Evolutionary conservation across 768 basidiomycete genomes (phyloP), one percentile per base, ranked within the genome.

Genomic region (Ramaria sp.): DNA sequence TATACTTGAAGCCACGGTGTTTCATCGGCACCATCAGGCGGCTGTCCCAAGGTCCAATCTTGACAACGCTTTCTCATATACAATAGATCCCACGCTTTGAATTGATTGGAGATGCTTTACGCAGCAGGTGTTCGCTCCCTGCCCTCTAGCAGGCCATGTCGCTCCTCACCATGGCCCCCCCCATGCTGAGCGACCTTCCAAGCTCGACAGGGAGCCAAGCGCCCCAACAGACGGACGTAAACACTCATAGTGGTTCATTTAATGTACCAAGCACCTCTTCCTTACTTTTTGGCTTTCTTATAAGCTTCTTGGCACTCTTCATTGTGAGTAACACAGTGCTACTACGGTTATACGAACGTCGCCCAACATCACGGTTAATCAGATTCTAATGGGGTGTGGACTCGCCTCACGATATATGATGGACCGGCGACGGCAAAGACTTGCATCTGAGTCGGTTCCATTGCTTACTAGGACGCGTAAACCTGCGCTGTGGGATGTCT

Each of bases 131-230:
- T 19, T 22, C 51, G 20, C 33, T 52, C 37, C 33, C 34, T 37
- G 51, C 7, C 24, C 15, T 7, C 33, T 27, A 22, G n/a, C 17
- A 34, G 37, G 37, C 37, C 33, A 48, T 56, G 42, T 31, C 54
- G 42, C 22, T 56, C 11, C 59, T 60, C 2, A 63, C 45, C 13
- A 62, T 66, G 33, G 67, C 59, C 37, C 70, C 70, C 11, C 63
- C 69, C 41, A 61, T 58, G 30, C 68, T 69, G 20, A 67, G 68
- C 31, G 59, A 59, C 56, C 61, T 52, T 41, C 73, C 22, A 38
- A 74, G 41, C 20, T 76, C 69, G 6, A 62, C 59, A 5, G 75
- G 72, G 52, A 83, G 65, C 22, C 75, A 76, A 9, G 15, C 46
- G 19, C 22, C 41, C 31, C 55, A 57, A 50, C 30, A 9, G 31